phyloP scores from a whole-genome alignment of 805 yeast species.

The Cyberlindnera samutprakarnensis region DNA sequence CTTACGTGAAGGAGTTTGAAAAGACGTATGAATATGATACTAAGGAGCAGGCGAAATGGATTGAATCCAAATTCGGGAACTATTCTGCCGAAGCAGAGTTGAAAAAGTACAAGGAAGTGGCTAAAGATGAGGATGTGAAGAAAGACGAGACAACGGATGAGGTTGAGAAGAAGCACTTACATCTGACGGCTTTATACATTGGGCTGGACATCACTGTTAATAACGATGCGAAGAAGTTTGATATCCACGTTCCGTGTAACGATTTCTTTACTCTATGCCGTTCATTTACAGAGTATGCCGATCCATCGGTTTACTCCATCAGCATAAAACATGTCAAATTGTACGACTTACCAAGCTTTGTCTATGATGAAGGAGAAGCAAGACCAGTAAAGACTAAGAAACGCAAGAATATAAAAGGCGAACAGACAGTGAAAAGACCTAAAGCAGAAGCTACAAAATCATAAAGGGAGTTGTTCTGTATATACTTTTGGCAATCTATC shows the following conservation, averaged over 20 bases:
- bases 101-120: conserved; percentile 25
- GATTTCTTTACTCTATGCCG: conserved; percentile 82
- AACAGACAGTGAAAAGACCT: conserved; percentile 22
- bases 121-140: conserved; percentile 25
- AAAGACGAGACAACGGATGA: conserved; percentile 9
- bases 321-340: conserved; percentile 67
- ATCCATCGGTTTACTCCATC: conserved; percentile 43
- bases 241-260: conserved; percentile 82
- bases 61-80: conserved; percentile 59
- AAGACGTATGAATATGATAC: conserved; percentile 39
- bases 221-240: conserved; percentile 52
- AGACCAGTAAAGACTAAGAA: conserved; percentile 64
- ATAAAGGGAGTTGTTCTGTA: background rate
- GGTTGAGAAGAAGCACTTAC: conserved; percentile 31
- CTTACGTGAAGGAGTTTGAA: conserved; percentile 74
- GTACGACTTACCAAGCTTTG: conserved; percentile 78
- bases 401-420: conserved; percentile 34
- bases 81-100: conserved; percentile 42
- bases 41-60: conserved; percentile 48
- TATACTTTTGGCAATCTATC: background rate
- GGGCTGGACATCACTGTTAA: conserved; percentile 50
- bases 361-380: conserved; percentile 69
- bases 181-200: conserved; percentile 69
- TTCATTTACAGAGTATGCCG: conserved; percentile 62
- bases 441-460: background rate